Evolutionary conservation across 805 yeast genomes (phyloP), one percentile per base, ranked within the genome.

Genomic region (Yarrowia deformans): DNA sequence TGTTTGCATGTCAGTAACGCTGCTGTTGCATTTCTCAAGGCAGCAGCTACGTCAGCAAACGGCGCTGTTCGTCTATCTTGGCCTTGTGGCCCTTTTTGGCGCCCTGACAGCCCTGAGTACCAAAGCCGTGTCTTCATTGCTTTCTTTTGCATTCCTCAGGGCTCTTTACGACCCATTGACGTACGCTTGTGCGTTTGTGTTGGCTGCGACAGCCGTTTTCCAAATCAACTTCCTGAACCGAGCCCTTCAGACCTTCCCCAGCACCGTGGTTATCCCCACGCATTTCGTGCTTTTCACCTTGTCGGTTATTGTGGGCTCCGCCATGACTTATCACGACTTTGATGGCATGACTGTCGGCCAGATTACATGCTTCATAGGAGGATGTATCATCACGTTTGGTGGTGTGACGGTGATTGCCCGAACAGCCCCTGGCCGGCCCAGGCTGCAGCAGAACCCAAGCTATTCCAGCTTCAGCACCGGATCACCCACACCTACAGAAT

Each of bases 231-330:
- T 79, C 40, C 73, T 84, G 14, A 79, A 80, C 70, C 76, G 78
- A 18, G 80, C 83, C 3, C 74, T 84, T 48, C 77, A 77, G 46
- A 72, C 75, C 14, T 83, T 81, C 67, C 80, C 80, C 18, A 81
- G 84, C 2, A 82, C 84, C 46, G 79, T 81, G 8, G 86, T 84
- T 2, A 81, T 84, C 9, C 87, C 87, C 0, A 78, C 83, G 46
- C 86, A 84, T 72, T 84, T 83, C 75, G 83, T 80, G 6, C 78
- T 82, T 42, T 84, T 84, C 77, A 83, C 85, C 0, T 70, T 80
- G 10, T 78, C 83, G 2, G 84, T 83, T 3, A 76, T 81, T 35
- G 43, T 79, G 8, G 84, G 84, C n/a, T 81, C 84, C 0, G 79
- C 80, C 12, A 72, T 81, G 8, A 77, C 82, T 8, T 83, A 81